Percentiles rank a stretch among this genome's conserved stretches.
Evolutionary conservation across 129 eudicot species (phyloP).

Genomic region (Rutidosis leptorrhynchoides): DNA sequence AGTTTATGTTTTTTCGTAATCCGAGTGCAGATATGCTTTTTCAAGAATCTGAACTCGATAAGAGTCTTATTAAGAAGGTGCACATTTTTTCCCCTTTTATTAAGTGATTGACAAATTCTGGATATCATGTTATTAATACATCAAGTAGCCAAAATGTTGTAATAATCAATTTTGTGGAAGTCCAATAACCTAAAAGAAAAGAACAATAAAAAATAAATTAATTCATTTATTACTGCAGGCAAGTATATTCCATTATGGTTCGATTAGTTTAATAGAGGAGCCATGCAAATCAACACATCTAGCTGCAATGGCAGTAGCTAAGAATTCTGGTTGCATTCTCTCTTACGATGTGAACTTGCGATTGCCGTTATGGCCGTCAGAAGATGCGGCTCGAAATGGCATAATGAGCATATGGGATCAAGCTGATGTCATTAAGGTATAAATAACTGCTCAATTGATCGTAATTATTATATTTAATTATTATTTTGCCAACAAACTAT

Average conservation of each 20-base stretch:
- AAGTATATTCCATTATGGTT: slow-evolving; percentile 56
- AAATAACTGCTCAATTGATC: background rate
- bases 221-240: slow-evolving; percentile 35
- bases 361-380: slow-evolving; percentile 63
- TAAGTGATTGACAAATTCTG: background rate
- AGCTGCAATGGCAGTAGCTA: slow-evolving; percentile 55
- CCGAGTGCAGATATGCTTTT: slow-evolving; percentile 75
- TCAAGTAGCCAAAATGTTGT: no score
- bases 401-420: slow-evolving; percentile 68
- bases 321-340: slow-evolving; percentile 52
- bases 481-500: background rate
- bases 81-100: slow-evolving; percentile 15
- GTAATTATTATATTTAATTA: background rate
- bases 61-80: slow-evolving; percentile 49
- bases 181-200: background rate
- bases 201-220: background rate
- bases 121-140: background rate
- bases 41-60: slow-evolving; percentile 57
- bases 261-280: slow-evolving; percentile 58
- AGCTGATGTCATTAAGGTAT: slow-evolving; percentile 61
- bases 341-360: slow-evolving; percentile 61
- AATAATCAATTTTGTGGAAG: background rate
- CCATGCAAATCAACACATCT: slow-evolving; percentile 62
- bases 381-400: slow-evolving; percentile 48
- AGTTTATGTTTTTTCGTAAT: slow-evolving; percentile 55